These are phyloP conservation scores for Beauveria australis DNA, from an alignment of 2,329 filamentous ascomycete species.

Conservation along the genomic window DNA sequence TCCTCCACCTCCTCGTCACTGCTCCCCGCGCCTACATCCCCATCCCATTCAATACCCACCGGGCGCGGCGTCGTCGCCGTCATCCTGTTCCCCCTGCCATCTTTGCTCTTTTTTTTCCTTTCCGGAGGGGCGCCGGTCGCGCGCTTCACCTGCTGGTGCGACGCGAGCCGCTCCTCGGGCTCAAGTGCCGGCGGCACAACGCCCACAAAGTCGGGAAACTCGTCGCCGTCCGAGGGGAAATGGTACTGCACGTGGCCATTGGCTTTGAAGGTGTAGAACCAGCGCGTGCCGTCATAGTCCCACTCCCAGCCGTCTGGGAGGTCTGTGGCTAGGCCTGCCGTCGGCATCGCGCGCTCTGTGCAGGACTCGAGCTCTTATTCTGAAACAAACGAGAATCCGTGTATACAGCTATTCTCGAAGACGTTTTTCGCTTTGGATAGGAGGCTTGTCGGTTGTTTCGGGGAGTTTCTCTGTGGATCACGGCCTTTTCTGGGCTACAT, in stretches of 20 bases:
- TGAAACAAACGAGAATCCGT: no score
- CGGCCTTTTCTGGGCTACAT: not conserved
- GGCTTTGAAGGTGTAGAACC: conserved; percentile 50
- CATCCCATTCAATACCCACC: conserved; percentile 22
- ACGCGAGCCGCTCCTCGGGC: conserved; percentile 46
- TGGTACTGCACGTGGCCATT: conserved; percentile 47
- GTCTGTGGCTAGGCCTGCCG: conserved; percentile 4
- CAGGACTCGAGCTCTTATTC: no score
- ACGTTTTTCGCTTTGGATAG: no score
- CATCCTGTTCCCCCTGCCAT: conserved; percentile 19
- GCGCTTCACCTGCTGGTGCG: conserved; percentile 40
- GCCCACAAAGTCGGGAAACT: conserved; percentile 46
- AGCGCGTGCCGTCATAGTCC: conserved; percentile 49
- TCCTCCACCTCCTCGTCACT: conserved; percentile 22
- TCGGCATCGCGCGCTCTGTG: not conserved
- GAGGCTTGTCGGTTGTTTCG: no score
- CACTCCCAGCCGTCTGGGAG: conserved; percentile 48
- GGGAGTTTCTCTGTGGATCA: not conserved
- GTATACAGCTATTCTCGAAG: no score
- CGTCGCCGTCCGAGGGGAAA: conserved; percentile 49
- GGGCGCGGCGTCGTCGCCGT: conserved; percentile 21
- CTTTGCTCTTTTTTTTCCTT: conserved; percentile 9
- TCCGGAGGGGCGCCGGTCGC: conserved; percentile 15
- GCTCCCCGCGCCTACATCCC: conserved; percentile 24
- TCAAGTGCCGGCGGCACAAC: conserved; percentile 31